A percentile compares a stretch with the other conserved stretches of the same genome.
phyloP scores from a whole-genome alignment of 805 yeast species.

The Lipomyces starkeyi region DNA sequence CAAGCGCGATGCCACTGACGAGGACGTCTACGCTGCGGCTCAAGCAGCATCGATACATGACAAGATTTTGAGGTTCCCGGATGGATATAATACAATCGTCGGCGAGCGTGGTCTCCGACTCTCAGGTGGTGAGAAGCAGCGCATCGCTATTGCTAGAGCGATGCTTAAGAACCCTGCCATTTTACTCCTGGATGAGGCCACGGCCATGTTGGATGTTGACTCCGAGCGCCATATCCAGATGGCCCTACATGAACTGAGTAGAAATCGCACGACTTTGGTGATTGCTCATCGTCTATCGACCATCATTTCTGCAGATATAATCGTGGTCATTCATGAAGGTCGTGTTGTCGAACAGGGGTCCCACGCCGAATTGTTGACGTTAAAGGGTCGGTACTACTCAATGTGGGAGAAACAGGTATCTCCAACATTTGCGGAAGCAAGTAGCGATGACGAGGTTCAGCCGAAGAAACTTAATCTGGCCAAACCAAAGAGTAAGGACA shows the following conservation, averaged over 20 bases:
- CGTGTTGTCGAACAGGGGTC: constrained; percentile 51
- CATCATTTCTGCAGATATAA: constrained; percentile 55
- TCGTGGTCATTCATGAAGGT: constrained; percentile 56
- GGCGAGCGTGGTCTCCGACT: constrained; percentile 64
- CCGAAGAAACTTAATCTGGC: not conserved
- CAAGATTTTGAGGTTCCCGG: constrained; percentile 50
- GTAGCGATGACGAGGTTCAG: not conserved
- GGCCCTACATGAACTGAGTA: constrained; percentile 48
- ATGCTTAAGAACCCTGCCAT: constrained; percentile 59
- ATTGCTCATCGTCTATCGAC: constrained; percentile 60
- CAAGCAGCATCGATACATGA: constrained; percentile 59
- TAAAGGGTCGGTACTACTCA: constrained; percentile 27
- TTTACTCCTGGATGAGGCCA: constrained; percentile 65
- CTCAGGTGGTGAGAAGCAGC: constrained; percentile 70
- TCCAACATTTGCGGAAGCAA: constrained; percentile 45
- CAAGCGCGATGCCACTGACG: constrained; percentile 60
- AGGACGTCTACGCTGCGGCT: constrained; percentile 67
- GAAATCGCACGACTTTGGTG: constrained; percentile 54
- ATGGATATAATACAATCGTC: constrained; percentile 61
- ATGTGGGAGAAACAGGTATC: constrained; percentile 32
- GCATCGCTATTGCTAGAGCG: constrained; percentile 66
- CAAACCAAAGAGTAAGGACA: not conserved
- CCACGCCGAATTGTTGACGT: constrained; percentile 41
- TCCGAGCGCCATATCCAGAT: constrained; percentile 63
- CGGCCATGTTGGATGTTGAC: constrained; percentile 67